These are phyloP conservation scores for Lactarius trivialis DNA, from an alignment of 768 basidiomycete genomes.

Conservation along the genomic window DNA sequence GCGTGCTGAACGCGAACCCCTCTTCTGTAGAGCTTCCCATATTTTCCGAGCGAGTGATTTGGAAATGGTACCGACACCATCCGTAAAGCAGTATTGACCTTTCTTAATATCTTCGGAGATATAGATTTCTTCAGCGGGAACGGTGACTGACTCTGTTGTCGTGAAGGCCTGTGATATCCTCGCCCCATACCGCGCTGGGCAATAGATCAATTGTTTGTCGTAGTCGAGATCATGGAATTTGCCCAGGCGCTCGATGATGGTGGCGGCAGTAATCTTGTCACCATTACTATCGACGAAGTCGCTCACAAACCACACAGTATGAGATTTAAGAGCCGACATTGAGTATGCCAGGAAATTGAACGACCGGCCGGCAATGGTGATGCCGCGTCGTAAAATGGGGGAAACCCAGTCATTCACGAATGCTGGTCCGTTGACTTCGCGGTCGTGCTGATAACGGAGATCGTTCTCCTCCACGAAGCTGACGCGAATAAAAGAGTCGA, in stretches of 20 bases:
- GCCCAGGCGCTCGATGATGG: slow-evolving; percentile 52
- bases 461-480: slow-evolving; percentile 54
- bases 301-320: slow-evolving; percentile 57
- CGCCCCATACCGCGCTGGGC: slow-evolving; percentile 66
- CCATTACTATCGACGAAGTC: slow-evolving; percentile 38
- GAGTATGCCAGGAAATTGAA: slow-evolving; percentile 70
- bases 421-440: slow-evolving; percentile 44
- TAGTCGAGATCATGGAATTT: slow-evolving; percentile 42
- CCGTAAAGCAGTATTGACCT: slow-evolving; percentile 49
- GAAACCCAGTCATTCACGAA: slow-evolving; percentile 49
- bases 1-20: slow-evolving; percentile 32
- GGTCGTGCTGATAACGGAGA: slow-evolving; percentile 47
- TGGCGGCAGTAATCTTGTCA: slow-evolving; percentile 33
- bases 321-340: slow-evolving; percentile 60
- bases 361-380: slow-evolving; percentile 46
- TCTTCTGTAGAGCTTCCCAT: slow-evolving; percentile 35
- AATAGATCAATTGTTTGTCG: slow-evolving; percentile 44
- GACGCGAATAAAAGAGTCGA: slow-evolving; percentile 56
- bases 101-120: slow-evolving; percentile 43
- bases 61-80: slow-evolving; percentile 65
- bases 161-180: slow-evolving; percentile 71
- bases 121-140: slow-evolving; percentile 35
- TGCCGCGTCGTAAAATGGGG: slow-evolving; percentile 36
- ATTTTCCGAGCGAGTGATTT: slow-evolving; percentile 46
- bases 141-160: slow-evolving; percentile 54